Evolutionary conservation across 768 basidiomycete species (phyloP).

Genomic region (Gloeopeniophorella convolvens): DNA sequence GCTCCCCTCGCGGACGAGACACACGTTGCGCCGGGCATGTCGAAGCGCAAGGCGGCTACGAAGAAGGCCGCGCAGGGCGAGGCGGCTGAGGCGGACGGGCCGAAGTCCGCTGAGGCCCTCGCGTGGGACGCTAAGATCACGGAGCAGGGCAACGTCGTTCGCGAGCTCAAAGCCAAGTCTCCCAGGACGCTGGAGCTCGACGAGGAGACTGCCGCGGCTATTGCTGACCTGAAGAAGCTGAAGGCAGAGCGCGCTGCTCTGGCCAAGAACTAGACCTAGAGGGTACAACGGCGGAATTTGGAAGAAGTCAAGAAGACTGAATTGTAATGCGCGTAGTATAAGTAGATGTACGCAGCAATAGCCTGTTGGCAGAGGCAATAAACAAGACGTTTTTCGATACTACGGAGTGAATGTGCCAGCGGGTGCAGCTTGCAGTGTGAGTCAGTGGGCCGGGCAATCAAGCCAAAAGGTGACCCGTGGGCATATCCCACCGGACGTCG

Average conservation of each 20-base stretch:
- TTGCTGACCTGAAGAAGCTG: conserved; percentile 57
- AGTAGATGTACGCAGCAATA: not conserved
- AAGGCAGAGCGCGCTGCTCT: conserved; percentile 48
- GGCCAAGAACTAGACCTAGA: conserved; percentile 7
- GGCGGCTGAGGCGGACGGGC: conserved; percentile 36
- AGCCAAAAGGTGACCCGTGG: no score
- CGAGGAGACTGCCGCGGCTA: conserved; percentile 50
- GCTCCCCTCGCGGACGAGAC: conserved; percentile 34
- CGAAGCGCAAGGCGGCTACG: conserved; percentile 44
- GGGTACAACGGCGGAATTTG: not conserved
- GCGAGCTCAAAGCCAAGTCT: conserved; percentile 58
- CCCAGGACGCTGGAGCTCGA: conserved; percentile 58
- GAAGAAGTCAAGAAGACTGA: not conserved
- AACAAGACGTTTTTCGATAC: not conserved
- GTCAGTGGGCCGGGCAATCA: no score
- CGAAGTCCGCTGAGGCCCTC: conserved; percentile 66
- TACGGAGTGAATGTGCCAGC: no score
- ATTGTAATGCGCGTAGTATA: not conserved
- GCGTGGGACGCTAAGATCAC: conserved; percentile 70
- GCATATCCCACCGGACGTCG: no score
- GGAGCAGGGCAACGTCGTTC: conserved; percentile 69
- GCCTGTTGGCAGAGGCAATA: not conserved
- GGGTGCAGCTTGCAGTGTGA: no score
- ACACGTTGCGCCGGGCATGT: conserved; percentile 43
- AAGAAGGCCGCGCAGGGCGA: conserved; percentile 38